phyloP scores from a whole-genome alignment of 805 yeast genomes.

The Ogataea henricii region DNA sequence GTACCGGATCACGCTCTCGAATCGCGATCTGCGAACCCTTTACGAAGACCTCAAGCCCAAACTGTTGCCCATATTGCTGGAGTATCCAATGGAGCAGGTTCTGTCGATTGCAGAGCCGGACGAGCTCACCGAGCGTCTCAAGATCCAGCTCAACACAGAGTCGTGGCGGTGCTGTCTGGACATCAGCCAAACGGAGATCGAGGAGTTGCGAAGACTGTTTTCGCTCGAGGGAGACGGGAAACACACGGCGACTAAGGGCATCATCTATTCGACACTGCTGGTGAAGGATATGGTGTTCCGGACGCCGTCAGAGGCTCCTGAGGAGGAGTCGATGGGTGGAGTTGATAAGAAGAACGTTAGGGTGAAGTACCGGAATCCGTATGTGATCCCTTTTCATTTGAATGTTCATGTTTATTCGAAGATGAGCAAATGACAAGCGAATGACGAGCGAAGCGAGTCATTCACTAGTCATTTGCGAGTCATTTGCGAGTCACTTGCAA shows the following conservation, averaged over 20 bases:
- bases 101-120: conserved; percentile 11
- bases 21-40: conserved; percentile 25
- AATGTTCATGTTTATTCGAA: conserved; percentile 29
- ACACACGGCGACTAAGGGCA: not conserved
- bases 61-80: conserved; percentile 24
- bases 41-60: conserved; percentile 22
- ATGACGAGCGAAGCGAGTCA: conserved; percentile 1
- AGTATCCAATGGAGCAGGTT: conserved; percentile 24
- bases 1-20: conserved; percentile 27
- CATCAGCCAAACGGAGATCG: conserved; percentile 25
- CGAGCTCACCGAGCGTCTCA: conserved; percentile 10
- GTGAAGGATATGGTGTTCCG: conserved; percentile 19
- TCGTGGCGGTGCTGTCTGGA: conserved; percentile 30
- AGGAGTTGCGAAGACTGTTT: conserved; percentile 14
- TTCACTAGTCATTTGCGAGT: too few species aligned
- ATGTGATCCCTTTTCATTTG: conserved; percentile 23
- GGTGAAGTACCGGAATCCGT: conserved; percentile 22
- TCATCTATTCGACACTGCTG: conserved; percentile 21
- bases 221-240: conserved; percentile 4
- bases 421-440: not conserved
- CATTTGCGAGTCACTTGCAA: too few species aligned
- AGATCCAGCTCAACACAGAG: conserved; percentile 25
- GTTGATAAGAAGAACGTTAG: conserved; percentile 18
- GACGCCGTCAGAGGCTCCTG: not conserved
- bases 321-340: not conserved